Evolutionary conservation across 2,329 filamentous ascomycete genomes (phyloP).

Genomic region (Fusarium anthophilum): DNA sequence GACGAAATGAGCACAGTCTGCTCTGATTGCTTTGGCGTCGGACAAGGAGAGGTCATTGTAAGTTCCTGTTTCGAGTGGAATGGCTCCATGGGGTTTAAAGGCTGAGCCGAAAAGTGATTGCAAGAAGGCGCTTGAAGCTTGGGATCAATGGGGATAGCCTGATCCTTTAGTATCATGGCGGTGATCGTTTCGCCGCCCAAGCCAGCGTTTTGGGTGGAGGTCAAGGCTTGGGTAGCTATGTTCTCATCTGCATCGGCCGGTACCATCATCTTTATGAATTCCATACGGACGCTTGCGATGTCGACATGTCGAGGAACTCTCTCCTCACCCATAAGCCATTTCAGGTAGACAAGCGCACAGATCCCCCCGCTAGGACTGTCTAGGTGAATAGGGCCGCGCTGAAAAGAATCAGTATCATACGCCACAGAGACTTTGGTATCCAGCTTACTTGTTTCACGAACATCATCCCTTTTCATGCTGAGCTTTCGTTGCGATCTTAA

Average conservation of each 20-base stretch:
- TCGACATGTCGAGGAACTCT: neutral
- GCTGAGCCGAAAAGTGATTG: accelerated
- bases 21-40: accelerated
- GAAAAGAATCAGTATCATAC: neutral
- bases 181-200: accelerated
- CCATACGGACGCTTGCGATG: neutral
- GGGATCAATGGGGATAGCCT: neutral
- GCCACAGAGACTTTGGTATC: too few relatives aligned
- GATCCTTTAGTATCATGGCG: accelerated
- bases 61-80: neutral
- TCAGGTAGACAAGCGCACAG: neutral
- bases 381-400: neutral
- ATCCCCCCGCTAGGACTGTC: neutral
- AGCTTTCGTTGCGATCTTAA: neutral
- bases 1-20: neutral
- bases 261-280: neutral
- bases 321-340: neutral
- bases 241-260: neutral
- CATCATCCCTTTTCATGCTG: neutral
- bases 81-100: neutral
- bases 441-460: neutral
- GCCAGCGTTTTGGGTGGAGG: neutral
- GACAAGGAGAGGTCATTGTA: neutral
- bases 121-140: neutral
- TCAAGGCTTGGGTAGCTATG: neutral